These are phyloP conservation scores for Aspergillus avenaceus DNA, from an alignment of 495 filamentous ascomycete species.

Conservation along the genomic window DNA sequence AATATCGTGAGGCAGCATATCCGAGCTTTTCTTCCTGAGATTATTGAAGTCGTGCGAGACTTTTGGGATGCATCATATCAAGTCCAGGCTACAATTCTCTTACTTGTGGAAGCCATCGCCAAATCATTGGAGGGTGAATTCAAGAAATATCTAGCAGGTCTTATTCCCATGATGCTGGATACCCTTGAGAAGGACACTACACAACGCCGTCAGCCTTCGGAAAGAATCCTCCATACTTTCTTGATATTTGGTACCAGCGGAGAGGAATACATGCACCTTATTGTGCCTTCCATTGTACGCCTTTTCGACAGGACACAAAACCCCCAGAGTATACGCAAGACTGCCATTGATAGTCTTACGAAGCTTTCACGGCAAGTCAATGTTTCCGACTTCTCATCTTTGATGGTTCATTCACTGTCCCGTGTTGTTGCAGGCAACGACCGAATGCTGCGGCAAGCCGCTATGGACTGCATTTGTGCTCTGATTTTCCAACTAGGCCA, in stretches of 20 bases:
- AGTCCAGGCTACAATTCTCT: slow-evolving; percentile 84
- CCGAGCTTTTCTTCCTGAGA: slow-evolving; percentile 75
- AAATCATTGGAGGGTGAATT: slow-evolving; percentile 94
- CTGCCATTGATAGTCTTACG: slow-evolving; percentile 90
- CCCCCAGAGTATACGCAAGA: slow-evolving; percentile 71
- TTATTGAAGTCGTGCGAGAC: slow-evolving; percentile 77
- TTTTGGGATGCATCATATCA: slow-evolving; percentile 76
- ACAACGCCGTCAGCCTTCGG: slow-evolving; percentile 68
- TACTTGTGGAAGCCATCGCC: slow-evolving; percentile 88
- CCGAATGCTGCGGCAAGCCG: slow-evolving; percentile 69
- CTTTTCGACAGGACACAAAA: slow-evolving; percentile 84
- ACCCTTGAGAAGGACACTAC: slow-evolving; percentile 85
- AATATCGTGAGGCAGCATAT: slow-evolving; percentile 96
- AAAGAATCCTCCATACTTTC: slow-evolving; percentile 90
- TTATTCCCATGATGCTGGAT: slow-evolving; percentile 89
- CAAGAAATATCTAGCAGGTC: slow-evolving; percentile 81
- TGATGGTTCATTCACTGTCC: slow-evolving; percentile 87
- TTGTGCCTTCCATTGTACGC: slow-evolving; percentile 91
- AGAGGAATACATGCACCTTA: slow-evolving; percentile 98
- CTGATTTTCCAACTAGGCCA: slow-evolving; percentile 93
- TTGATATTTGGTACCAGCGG: slow-evolving; percentile 93
- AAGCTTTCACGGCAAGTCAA: slow-evolving; percentile 96
- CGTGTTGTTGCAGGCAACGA: slow-evolving; percentile 71
- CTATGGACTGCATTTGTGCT: slow-evolving; percentile 93
- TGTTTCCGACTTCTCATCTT: slow-evolving; percentile 91